Evolutionary conservation across 2,329 filamentous ascomycete genomes (phyloP).

Genomic region (Dissoconium aciculare): DNA sequence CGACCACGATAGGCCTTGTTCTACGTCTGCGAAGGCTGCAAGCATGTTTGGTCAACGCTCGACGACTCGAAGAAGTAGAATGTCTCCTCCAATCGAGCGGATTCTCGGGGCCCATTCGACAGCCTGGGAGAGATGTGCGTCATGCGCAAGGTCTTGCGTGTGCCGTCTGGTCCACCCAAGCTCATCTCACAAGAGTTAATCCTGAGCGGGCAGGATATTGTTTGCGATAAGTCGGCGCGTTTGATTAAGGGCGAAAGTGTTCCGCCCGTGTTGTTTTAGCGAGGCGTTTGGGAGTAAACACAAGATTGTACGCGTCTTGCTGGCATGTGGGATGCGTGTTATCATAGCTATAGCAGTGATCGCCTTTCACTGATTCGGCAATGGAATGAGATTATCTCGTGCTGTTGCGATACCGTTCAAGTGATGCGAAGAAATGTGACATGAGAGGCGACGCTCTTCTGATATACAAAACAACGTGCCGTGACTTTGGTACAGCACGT

Average conservation of each 20-base stretch:
- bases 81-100: conserved; percentile 1
- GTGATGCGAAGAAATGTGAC: too few relatives aligned
- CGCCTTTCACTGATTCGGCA: conserved; percentile 1
- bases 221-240: neutral
- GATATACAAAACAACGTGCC: too few relatives aligned
- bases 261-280: neutral
- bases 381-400: neutral
- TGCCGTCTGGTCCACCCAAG: neutral
- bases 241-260: neutral
- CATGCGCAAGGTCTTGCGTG: neutral
- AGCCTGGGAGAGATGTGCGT: neutral
- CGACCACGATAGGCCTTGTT: conserved; percentile 30
- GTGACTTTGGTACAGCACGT: too few relatives aligned
- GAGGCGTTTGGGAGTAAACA: too few relatives aligned
- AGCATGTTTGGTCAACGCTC: conserved; percentile 55
- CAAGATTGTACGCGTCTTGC: too few relatives aligned
- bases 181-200: conserved; percentile 5
- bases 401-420: too few relatives aligned
- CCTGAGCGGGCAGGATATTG: neutral
- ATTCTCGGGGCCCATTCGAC: neutral
- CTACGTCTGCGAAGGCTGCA: conserved; percentile 79
- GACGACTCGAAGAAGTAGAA: conserved; percentile 16
- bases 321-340: too few relatives aligned
- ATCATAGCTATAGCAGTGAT: too few relatives aligned
- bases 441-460: too few relatives aligned